Base-by-base conservation (phyloP, 2,329 filamentous ascomycete species). In the Fusarium camptoceras region DNA sequence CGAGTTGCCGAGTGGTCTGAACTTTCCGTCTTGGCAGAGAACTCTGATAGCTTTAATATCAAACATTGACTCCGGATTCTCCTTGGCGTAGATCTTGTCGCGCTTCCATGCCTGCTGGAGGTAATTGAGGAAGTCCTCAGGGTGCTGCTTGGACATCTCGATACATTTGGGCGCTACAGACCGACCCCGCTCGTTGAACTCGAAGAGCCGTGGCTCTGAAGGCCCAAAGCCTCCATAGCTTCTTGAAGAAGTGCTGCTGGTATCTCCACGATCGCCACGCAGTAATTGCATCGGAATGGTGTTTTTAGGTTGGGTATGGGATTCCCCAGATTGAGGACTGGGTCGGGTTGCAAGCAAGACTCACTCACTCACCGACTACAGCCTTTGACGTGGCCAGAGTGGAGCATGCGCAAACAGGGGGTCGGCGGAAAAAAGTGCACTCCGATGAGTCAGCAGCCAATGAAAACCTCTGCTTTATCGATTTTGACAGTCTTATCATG, bases 231-330 rank as follows among this genome's bases (percentile, higher is more conserved):
- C 69, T 67, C 69, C 61, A 58, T 72, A 64, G 69, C 69, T 70
- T 54, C 66, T 70, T 55, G 55, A 67, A 59, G 69, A 67, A 67
- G 57, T 64, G 56, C 69, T 67, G 69, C 58, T 68, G 55, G 69
- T 72, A 63, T 72, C 69, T 72, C 69, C 69, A 64, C 68, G 69
- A 67, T 72, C 70, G 43, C 69, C 69, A 54, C 70, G 70, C 55
- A 72, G 71, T 71, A 66, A 68, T 72, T 72, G 61, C 54, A 67
- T 72, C 62, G 65, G 70, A 58, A 60, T 64, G 69, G 56, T 72
- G 60, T 66, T 69, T 60, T 22, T 53, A 31, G 49, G 49, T 53
- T 53, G 49, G 49, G 49, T 41, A 41, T 54, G 55, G 44, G 55
- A 70, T 47, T 72, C 68, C 68, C 61, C 34, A 64, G 57, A 65